Base-by-base conservation (phyloP, 139 green algal species). In the Chlorella sp. region DNA sequence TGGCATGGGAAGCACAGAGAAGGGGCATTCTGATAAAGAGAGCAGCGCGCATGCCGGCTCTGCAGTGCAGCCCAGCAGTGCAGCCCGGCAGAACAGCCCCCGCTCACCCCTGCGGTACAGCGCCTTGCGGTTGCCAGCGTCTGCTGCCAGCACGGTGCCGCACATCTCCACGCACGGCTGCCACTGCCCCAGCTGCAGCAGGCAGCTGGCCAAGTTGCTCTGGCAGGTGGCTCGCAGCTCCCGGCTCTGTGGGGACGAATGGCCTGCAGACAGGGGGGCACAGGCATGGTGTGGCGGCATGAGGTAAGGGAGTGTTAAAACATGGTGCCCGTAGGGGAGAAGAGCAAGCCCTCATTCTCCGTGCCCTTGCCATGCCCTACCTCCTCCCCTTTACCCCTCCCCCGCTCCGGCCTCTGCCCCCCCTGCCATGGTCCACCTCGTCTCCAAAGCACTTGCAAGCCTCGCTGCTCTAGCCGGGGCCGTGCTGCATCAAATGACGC, bases 71-170 rank as follows among this genome's bases (percentile, higher is more conserved):
- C 7, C 64, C 15, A 14, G 64, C 64, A 73, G 64, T 9, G 39
- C 19, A 0, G 40, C 16, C 21, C 39, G 37, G 18, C 37, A 32
- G 22, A 11, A 28, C 34, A 7, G 75, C 21, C 2, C 21, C 30
- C 22, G 22, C 77, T 90, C 91, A 68, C 88, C 89, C 81, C 92
- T 76, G 34, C 92, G 90, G 88, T 93, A 94, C 37, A 94, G 85
- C 69, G 92, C 92, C 83, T 94, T 94, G 71, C 89, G 86, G 81
- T 94, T 94, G 75, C 34, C 34, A 3, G 34, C 30, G 60, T 94
- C 92, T 36, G 34, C 53, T 0, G 89, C 48, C 83, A 94, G 71
- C 66, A 94, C 92, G 60, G 57, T 75, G 53, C 57, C 42, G 77
- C 88, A 92, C 39, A 64, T 19, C 28, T 36, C 28, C 3, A 91